phyloP scores from a whole-genome alignment of 2,329 filamentous ascomycete genomes.

The Blastomyces gilchristii region DNA sequence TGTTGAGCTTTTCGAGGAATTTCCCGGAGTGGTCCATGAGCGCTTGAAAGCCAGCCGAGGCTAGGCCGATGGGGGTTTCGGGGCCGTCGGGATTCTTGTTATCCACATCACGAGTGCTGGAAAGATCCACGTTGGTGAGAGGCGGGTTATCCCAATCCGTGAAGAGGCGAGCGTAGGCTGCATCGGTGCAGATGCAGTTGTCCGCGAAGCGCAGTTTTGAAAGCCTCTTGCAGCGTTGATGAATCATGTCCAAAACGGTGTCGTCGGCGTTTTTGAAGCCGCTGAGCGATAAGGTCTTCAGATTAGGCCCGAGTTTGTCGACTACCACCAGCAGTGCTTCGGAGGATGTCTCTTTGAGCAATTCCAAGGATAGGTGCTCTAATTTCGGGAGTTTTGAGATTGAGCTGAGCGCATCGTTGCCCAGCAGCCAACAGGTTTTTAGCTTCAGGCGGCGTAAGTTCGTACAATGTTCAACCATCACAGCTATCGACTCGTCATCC shows the following conservation, averaged over 20 bases:
- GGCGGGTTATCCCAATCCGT: constrained; percentile 63
- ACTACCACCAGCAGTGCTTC: constrained; percentile 54
- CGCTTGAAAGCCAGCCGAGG: constrained; percentile 62
- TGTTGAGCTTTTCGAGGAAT: constrained; percentile 56
- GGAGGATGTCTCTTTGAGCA: constrained; percentile 47
- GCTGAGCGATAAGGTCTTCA: constrained; percentile 71
- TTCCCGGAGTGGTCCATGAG: constrained; percentile 74
- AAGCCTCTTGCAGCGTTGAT: constrained; percentile 56
- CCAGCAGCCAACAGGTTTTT: constrained; percentile 65
- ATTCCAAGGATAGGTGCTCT: constrained; percentile 63
- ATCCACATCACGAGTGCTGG: constrained; percentile 67
- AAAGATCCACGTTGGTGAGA: constrained; percentile 61
- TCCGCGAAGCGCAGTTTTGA: constrained; percentile 71
- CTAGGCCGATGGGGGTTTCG: constrained; percentile 58
- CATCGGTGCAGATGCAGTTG: constrained; percentile 65
- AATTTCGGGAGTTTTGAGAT: constrained; percentile 55
- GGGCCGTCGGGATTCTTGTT: constrained; percentile 56
- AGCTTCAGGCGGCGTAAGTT: constrained; percentile 67
- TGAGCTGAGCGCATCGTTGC: constrained; percentile 52
- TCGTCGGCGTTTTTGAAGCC: constrained; percentile 59
- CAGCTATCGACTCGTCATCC: constrained; percentile 55
- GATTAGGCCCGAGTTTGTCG: constrained; percentile 48
- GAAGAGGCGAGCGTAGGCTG: constrained; percentile 63
- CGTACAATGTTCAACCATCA: constrained; percentile 55
- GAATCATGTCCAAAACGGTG: constrained; percentile 58